These are phyloP conservation scores for Yamadazyma friedrichii DNA, from an alignment of 1,139 yeast species.

Conservation along the genomic window DNA sequence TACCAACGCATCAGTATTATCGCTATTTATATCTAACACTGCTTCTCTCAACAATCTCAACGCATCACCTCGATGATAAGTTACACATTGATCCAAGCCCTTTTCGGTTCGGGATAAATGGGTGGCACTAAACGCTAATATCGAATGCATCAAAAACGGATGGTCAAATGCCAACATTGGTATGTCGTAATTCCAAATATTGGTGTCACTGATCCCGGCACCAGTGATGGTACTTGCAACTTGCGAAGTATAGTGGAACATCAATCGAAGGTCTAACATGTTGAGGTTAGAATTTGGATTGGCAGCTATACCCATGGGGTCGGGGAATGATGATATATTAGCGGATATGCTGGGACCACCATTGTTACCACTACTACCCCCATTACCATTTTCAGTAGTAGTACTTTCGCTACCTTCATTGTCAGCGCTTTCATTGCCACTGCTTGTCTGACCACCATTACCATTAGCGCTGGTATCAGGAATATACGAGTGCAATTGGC, in stretches of 20 bases:
- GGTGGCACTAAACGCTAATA: conserved; percentile 88
- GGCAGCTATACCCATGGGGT: conserved; percentile 14
- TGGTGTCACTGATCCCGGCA: conserved; percentile 85
- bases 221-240: conserved; percentile 87
- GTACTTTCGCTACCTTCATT: neutral
- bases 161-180: conserved; percentile 85
- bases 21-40: conserved; percentile 76
- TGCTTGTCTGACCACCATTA: neutral
- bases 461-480: neutral
- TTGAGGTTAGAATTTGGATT: conserved; percentile 44
- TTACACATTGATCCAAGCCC: conserved; percentile 79
- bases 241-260: conserved; percentile 83
- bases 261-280: conserved; percentile 72
- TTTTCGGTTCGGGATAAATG: conserved; percentile 77
- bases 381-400: neutral
- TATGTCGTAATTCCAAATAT: conserved; percentile 84
- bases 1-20: conserved; percentile 88
- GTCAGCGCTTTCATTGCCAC: neutral
- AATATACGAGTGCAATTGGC: conserved; percentile 15
- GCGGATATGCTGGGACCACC: conserved; percentile 29
- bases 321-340: conserved; percentile 21
- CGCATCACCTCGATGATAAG: conserved; percentile 87
- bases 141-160: conserved; percentile 89
- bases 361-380: conserved; percentile 7
- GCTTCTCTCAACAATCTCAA: conserved; percentile 77